Percentiles rank a stretch among this genome's conserved stretches.
Conservation (phyloP, 805 yeast species). For the Saccharomycopsis amapae region DNA sequence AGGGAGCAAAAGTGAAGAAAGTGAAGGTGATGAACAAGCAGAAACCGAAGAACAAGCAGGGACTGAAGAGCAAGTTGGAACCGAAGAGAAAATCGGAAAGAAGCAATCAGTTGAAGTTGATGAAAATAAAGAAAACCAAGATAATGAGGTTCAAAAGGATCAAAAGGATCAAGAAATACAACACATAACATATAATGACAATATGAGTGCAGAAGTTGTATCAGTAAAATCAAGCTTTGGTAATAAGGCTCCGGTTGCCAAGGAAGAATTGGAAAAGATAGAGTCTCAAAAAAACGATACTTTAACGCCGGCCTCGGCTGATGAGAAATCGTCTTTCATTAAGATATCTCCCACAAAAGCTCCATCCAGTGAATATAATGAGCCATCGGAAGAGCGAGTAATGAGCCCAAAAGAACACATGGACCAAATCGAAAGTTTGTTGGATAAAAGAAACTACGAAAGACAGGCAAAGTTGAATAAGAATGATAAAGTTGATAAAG, state of each 20-base stretch:
- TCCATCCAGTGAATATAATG: background rate
- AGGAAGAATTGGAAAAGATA: too few species aligned
- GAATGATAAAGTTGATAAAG: background rate
- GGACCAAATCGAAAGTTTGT: slow-evolving; percentile 11
- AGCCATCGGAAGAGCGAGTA: background rate
- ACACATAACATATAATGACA: too few species aligned
- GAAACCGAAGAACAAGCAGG: background rate
- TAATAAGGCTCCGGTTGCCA: too few species aligned
- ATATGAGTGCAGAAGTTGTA: too few species aligned
- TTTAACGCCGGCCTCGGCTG: too few species aligned
- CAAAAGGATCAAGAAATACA: too few species aligned
- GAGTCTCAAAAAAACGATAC: too few species aligned
- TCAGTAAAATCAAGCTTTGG: too few species aligned
- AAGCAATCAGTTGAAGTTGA: background rate
- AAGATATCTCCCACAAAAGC: too few species aligned
- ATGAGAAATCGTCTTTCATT: too few species aligned
- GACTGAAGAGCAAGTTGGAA: background rate
- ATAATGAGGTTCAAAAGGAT: too few species aligned
- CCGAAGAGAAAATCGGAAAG: background rate
- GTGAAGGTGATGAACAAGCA: background rate
- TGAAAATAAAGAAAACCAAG: background rate
- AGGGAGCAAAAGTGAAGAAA: background rate
- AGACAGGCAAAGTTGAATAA: background rate
- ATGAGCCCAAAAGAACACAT: slow-evolving; percentile 12
- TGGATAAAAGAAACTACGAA: slow-evolving; percentile 5